Evolutionary conservation across 805 yeast genomes (phyloP).

Genomic region (Wickerhamiella sorbophila): DNA sequence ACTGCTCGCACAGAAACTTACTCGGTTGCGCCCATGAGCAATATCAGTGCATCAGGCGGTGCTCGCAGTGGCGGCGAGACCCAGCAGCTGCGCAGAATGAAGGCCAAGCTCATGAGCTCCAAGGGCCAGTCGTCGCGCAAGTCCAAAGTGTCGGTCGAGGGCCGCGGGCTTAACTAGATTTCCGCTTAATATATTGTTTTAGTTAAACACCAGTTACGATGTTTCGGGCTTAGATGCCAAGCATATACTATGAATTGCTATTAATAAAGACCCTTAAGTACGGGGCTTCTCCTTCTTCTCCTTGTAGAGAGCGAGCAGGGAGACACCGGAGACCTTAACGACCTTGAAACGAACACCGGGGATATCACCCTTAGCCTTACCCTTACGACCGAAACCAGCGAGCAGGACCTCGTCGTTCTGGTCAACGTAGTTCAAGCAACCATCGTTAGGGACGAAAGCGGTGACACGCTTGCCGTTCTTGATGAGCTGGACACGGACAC

Average conservation of each 20-base stretch:
- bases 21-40: constrained; percentile 77
- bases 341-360: constrained; percentile 99
- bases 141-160: constrained; percentile 70
- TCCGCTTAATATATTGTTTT: no score
- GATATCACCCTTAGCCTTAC: constrained; percentile 99
- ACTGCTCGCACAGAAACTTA: constrained; percentile 76
- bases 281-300: constrained; percentile 99
- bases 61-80: neutral
- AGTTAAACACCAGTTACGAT: no score
- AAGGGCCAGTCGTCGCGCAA: constrained; percentile 37
- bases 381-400: constrained; percentile 99
- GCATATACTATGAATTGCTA: neutral
- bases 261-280: constrained; percentile 42
- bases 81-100: constrained; percentile 69
- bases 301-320: constrained; percentile 98
- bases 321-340: constrained; percentile 99
- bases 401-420: constrained; percentile 99
- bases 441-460: constrained; percentile 99
- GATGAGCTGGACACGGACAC: constrained; percentile 99
- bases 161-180: constrained; percentile 29
- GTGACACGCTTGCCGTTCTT: constrained; percentile 99
- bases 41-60: constrained; percentile 38
- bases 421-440: constrained; percentile 99
- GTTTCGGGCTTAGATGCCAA: no score
- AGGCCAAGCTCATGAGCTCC: constrained; percentile 37